Conservation (phyloP, 495 filamentous ascomycete genomes). For the Penicillium subrubescens region DNA sequence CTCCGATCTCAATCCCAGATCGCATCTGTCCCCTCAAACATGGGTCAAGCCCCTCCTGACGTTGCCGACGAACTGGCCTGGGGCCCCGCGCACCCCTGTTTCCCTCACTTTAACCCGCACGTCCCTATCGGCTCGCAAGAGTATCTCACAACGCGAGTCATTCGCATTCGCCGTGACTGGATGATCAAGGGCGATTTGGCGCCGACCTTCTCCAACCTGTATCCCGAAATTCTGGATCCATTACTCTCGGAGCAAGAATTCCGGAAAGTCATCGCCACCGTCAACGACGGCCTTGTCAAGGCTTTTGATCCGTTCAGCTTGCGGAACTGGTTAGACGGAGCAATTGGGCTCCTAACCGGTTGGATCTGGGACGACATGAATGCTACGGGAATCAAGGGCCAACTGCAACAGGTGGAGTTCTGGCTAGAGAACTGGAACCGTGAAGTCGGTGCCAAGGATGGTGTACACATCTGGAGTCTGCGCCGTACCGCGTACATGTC, state of each 20-base stretch:
- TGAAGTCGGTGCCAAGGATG: conserved; percentile 56
- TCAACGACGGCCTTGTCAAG: conserved; percentile 71
- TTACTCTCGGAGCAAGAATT: conserved; percentile 80
- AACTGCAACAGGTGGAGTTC: conserved; percentile 64
- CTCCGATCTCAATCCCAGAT: conserved; percentile 46
- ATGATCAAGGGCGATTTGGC: conserved; percentile 87
- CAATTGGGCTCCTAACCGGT: conserved; percentile 76
- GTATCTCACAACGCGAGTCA: conserved; percentile 78
- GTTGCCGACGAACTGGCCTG: conserved; percentile 61
- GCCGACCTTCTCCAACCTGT: conserved; percentile 89
- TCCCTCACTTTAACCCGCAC: conserved; percentile 89
- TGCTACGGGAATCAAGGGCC: conserved; percentile 67
- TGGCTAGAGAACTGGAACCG: conserved; percentile 83
- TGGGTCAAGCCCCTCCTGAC: conserved; percentile 47
- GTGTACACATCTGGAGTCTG: conserved; percentile 73
- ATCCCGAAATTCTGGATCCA: conserved; percentile 92
- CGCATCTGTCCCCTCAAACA: conserved; percentile 42
- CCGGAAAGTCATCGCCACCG: conserved; percentile 70
- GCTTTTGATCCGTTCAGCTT: conserved; percentile 73
- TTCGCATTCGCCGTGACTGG: conserved; percentile 90
- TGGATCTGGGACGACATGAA: conserved; percentile 95
- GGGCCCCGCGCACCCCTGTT: conserved; percentile 90
- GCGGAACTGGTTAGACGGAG: conserved; percentile 73
- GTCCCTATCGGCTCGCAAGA: conserved; percentile 76
- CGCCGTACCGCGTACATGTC: conserved; percentile 87